Base-by-base conservation (phyloP, 2,329 filamentous ascomycete genomes). In the Leptoxyphium fumago region DNA sequence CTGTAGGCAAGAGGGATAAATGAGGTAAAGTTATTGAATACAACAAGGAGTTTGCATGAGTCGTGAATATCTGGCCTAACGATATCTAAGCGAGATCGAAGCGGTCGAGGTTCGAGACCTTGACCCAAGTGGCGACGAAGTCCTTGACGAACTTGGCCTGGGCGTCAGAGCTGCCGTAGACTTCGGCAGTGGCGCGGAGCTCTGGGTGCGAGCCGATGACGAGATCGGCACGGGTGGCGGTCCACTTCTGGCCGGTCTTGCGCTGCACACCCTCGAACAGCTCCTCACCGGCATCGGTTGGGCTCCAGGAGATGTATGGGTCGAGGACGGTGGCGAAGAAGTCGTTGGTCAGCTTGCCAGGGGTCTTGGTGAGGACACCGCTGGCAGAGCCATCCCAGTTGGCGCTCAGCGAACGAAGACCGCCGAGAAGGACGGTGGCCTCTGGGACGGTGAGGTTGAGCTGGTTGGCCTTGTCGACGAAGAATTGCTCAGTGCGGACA, bases 241-340 rank as follows among this genome's bases (percentile, higher is more conserved):
- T 77, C 77, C 78, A 86, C 67, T 79, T 83, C 67, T 74, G 72
- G 43, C 79, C 79, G 13, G 72, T 74, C 68, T 78, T 78, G 60
- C 76, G 77, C 65, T 84, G 78, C 11, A 64, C 55, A 30, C 79
- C 82, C 48, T 77, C 72, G 61, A 73, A 86, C 42, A 70, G 44
- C 53, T 85, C 80, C 29, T 64, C 59, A 43, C 62, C 64, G n/a
- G 54, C 51, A 45, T 66, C 65, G 34, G 64, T 64, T 0, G 73
- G 55, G 65, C 76, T 77, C 83, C 83, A 87, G 17, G 64, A 68
- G 6, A 73, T 82, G 61, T 64, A 66, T 55, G 72, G 74, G 56
- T 85, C 81, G 18, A 88, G 73, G 1, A 88, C 70, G 66, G 87
- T 86, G 63, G 84, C 73, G 57, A 88, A 88, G 72, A 85, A 88